These are phyloP conservation scores for Puccinia polysora DNA, from an alignment of 1,284 basidiomycete species.

Conservation along the genomic window DNA sequence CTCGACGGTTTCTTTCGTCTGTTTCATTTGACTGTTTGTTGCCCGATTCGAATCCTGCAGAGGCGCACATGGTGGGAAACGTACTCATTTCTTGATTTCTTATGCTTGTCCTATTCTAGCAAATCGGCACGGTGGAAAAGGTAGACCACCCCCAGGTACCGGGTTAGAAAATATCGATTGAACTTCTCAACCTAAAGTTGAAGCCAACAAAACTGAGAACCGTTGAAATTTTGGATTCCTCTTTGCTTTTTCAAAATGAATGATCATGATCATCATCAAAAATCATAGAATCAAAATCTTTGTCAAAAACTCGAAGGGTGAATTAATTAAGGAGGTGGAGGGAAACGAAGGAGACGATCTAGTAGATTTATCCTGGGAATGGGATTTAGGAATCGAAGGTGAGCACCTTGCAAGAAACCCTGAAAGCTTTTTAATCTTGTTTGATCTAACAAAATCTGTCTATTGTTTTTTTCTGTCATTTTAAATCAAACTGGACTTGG, in stretches of 20 bases:
- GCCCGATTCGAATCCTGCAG: too few species aligned
- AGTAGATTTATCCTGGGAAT: slow-evolving; percentile 83
- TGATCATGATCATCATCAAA: neutral
- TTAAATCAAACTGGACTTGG: neutral
- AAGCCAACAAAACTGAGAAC: neutral
- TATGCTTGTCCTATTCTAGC: neutral
- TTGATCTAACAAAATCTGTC: slow-evolving; percentile 43
- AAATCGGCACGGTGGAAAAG: slow-evolving; percentile 57
- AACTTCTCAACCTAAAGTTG: slow-evolving; percentile 10
- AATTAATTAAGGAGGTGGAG: slow-evolving; percentile 76
- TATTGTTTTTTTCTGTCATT: too few species aligned
- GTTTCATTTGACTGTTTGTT: neutral
- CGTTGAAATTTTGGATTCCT: slow-evolving; percentile 14
- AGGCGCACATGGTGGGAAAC: too few species aligned
- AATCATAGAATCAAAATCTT: slow-evolving; percentile 74
- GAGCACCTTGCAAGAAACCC: slow-evolving; percentile 12
- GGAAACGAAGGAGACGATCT: slow-evolving; percentile 91
- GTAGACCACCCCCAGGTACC: slow-evolving; percentile 60
- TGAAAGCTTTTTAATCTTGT: too few species aligned
- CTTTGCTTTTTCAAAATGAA: neutral
- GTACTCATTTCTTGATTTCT: neutral
- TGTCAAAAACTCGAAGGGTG: slow-evolving; percentile 83
- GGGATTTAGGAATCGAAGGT: slow-evolving; percentile 96
- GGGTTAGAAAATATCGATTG: slow-evolving; percentile 58
- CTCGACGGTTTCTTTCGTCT: neutral